Conservation (phyloP, 768 basidiomycete species). For the Leucosporidium scottii region DNA sequence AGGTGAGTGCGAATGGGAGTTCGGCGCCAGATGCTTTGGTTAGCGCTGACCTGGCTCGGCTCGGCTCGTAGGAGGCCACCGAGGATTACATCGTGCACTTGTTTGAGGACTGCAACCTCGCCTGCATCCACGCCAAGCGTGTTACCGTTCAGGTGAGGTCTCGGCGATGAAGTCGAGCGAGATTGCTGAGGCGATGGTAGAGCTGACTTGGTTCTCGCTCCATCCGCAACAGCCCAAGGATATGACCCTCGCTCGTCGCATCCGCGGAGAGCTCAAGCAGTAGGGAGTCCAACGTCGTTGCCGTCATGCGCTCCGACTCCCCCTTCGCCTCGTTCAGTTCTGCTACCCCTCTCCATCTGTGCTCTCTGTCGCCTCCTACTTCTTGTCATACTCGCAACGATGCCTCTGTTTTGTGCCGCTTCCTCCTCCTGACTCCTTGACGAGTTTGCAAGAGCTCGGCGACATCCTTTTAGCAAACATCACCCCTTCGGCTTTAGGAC, state of each 20-base stretch:
- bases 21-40: slow-evolving; percentile 52
- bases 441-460: no score
- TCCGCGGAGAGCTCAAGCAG: neutral
- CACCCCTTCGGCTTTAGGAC: no score
- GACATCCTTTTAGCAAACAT: no score
- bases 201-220: neutral
- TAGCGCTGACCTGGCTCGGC: neutral
- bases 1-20: slow-evolving; percentile 52
- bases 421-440: no score
- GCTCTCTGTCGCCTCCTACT: no score
- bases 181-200: neutral
- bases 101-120: slow-evolving; percentile 50
- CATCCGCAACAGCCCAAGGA: neutral
- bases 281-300: no score
- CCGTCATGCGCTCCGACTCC: no score
- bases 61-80: slow-evolving; percentile 49
- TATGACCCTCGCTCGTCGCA: slow-evolving; percentile 7
- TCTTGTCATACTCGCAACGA: no score
- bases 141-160: slow-evolving; percentile 29
- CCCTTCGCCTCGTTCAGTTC: no score
- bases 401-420: no score
- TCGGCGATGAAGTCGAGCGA: neutral
- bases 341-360: no score
- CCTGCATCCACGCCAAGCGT: slow-evolving; percentile 34
- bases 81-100: slow-evolving; percentile 65